Base-by-base conservation (phyloP, 345 rosid genomes). In the Excoecaria agallocha region DNA sequence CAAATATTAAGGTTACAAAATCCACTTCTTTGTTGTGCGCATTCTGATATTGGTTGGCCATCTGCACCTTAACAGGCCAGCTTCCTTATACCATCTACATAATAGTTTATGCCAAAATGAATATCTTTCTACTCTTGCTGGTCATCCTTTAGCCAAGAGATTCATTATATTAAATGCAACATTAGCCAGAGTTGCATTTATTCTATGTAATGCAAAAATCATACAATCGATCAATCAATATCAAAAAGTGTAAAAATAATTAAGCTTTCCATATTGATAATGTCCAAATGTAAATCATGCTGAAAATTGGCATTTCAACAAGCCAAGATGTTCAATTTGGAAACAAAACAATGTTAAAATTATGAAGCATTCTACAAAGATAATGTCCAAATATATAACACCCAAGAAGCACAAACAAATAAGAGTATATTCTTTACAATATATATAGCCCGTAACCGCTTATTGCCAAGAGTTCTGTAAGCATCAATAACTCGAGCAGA, bases 401-500 rank as follows among this genome's bases (percentile, higher is more conserved):
- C 61, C 25, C 10, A 48, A 60, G 4, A 17, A 3, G 2, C 25
- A 70, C 0, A 50, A 10, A 55, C 4, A 3, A 19, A 10, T 24
- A 35, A 8, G 37, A 45, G 4, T 17, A 45, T 22, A 77, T 45
- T 75, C 93, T 85, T 66, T 85, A 94, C 99, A 37, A 91, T 84
- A 80, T 95, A 95, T 69, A 85, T 88, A 3, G 99, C 98, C 87
- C 98, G 85, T 9, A 88, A 77, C 48, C 90, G 72, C 0, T 86
- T 86, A 73, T 88, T 82, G 71, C 79, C 77, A 52, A 93, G 93
- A 0, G 94, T 91, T 58, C 86, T 84, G 76, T 86, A 89, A 3
- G 97, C 99, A 86, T 95, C 97, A 30, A 84, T 93, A 50, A 95
- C 92, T 58, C 89, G 83, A 10, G 91, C 90, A 63, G 98, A 95